Percentiles rank a stretch among this genome's conserved stretches.
phyloP scores from a whole-genome alignment of 495 filamentous ascomycete genomes.

The Aspergillus egyptiacus region DNA sequence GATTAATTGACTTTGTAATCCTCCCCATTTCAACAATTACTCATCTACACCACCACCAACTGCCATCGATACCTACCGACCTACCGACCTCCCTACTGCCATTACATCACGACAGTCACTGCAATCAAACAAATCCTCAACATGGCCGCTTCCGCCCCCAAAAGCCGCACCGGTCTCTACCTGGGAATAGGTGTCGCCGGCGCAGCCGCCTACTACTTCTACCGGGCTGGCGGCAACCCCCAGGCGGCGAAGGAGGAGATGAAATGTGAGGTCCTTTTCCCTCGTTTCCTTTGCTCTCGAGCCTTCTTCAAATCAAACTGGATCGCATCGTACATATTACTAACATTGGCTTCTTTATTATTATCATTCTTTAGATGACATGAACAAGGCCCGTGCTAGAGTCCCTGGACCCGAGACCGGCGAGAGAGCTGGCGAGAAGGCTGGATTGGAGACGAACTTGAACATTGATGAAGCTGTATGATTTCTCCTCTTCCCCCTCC shows the following conservation, averaged over 20 bases:
- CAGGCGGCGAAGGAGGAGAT: conserved; percentile 73
- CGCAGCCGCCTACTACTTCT: conserved; percentile 84
- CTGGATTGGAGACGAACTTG: conserved; percentile 45
- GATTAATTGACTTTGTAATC: neutral
- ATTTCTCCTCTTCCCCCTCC: conserved; percentile 1
- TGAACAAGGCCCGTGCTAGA: conserved; percentile 59
- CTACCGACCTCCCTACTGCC: neutral
- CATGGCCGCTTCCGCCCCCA: conserved; percentile 36
- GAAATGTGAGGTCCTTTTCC: conserved; percentile 59
- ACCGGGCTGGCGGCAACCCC: conserved; percentile 77
- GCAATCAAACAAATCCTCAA: conserved; percentile 10
- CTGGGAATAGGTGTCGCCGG: conserved; percentile 60
- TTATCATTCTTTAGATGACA: conserved; percentile 45
- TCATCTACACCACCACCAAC: neutral
- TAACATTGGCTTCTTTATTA: neutral
- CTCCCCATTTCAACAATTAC: neutral
- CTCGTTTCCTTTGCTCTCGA: neutral
- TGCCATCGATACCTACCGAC: neutral
- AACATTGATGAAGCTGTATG: conserved; percentile 53
- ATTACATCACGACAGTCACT: neutral
- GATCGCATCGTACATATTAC: too few relatives aligned
- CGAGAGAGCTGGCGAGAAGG: conserved; percentile 47
- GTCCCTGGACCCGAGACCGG: conserved; percentile 38
- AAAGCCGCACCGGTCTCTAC: conserved; percentile 49
- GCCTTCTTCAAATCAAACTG: too few relatives aligned